These are phyloP conservation scores for Haplosporangium gracile DNA, from an alignment of 192 early-diverging fungal species.

Conservation along the genomic window DNA sequence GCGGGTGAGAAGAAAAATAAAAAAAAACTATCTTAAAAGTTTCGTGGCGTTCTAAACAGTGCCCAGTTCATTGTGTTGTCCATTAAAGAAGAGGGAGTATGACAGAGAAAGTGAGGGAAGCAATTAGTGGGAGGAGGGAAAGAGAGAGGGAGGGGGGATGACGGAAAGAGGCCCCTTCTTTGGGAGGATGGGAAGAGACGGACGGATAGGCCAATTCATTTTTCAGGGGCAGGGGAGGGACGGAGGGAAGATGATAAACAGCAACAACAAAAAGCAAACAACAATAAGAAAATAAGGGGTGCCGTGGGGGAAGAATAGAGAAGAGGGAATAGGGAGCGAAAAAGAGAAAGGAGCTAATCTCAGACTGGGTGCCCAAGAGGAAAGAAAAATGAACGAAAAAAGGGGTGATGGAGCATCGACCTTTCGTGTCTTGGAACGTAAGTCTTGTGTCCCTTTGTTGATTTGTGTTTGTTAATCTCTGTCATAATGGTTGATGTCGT, in stretches of 20 bases:
- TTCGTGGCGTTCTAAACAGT: neutral
- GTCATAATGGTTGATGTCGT: neutral
- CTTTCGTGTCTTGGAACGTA: neutral
- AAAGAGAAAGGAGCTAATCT: neutral
- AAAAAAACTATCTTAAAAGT: neutral
- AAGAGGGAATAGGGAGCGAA: neutral
- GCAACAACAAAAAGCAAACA: neutral
- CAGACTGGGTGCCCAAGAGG: neutral
- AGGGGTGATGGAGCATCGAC: constrained; percentile 40
- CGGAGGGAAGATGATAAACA: neutral
- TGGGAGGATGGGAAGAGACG: neutral
- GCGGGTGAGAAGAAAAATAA: neutral
- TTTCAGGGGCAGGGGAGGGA: constrained; percentile 2
- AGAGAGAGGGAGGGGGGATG: neutral
- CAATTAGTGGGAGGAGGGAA: neutral
- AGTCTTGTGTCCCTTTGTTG: neutral
- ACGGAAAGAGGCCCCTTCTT: neutral
- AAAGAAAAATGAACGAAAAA: neutral
- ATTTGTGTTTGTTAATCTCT: neutral
- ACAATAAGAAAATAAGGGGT: neutral
- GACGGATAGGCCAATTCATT: neutral
- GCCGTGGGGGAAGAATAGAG: neutral
- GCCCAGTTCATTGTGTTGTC: neutral
- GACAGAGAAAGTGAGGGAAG: neutral
- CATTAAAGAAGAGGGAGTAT: neutral